These are phyloP conservation scores for Aureobasidium namibiae DNA, from an alignment of 2,329 filamentous ascomycete species.

Conservation along the genomic window DNA sequence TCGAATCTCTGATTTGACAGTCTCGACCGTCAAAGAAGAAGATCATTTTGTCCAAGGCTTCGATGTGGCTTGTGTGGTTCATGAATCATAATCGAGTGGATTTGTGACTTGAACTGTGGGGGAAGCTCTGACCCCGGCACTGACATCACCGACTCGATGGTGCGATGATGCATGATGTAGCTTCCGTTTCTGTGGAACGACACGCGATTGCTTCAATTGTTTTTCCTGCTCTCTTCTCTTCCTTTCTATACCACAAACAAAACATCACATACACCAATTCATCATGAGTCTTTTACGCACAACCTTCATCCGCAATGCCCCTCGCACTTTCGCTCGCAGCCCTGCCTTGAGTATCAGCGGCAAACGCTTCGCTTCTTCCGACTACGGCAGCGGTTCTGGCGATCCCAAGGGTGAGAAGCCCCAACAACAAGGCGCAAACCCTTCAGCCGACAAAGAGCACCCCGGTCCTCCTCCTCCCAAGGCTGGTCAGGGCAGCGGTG, in stretches of 20 bases:
- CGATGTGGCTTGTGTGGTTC: neutral
- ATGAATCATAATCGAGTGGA: no score
- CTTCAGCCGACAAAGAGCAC: conserved; percentile 34
- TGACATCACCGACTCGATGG: no score
- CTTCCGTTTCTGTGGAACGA: neutral
- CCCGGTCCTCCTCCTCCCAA: conserved; percentile 37
- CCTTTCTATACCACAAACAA: neutral
- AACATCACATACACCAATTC: neutral
- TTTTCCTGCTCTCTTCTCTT: neutral
- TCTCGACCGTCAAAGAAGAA: neutral
- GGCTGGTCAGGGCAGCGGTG: conserved; percentile 28
- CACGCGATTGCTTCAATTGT: neutral
- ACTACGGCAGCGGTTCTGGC: conserved; percentile 33
- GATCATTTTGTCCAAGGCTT: neutral
- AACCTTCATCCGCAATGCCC: conserved; percentile 16
- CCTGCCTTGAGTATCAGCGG: conserved; percentile 13
- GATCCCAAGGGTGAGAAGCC: conserved; percentile 36
- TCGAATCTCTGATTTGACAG: neutral
- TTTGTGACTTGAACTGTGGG: no score
- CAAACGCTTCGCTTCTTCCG: conserved; percentile 27
- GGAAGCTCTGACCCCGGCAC: neutral
- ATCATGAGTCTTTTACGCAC: conserved; percentile 15
- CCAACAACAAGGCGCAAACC: conserved; percentile 33
- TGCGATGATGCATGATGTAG: no score
- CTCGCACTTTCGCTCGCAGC: conserved; percentile 17